Evolutionary conservation across 2,329 filamentous ascomycete species (phyloP), one percentile per base, ranked within the genome.

Genomic region (Venturia aucupariae): DNA sequence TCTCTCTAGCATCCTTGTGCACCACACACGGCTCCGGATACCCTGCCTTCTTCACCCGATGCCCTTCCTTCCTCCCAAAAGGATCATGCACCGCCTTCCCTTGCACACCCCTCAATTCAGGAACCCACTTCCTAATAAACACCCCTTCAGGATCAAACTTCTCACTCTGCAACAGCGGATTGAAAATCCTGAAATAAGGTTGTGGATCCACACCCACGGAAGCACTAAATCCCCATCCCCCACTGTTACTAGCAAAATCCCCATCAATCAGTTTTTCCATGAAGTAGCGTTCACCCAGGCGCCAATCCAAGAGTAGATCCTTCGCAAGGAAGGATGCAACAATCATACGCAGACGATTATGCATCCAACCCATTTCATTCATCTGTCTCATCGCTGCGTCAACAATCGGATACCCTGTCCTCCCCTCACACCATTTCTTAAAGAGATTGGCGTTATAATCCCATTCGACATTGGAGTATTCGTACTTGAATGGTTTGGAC

Each of bases 401-500:
- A 7, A 82, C 61, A 59, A 96, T 88, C 0, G 91, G 91, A 70
- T 86, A 92, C 0, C 91, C 91, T 0, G 91, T 95, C 41, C 78
- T 81, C 7, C 90, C 91, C 41, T 85, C 76, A 46, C 82, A 84
- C 91, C 92, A 97, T 3, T 86, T 85, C 1, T 80, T 69, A 76
- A 96, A 94, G 24, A 86, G 80, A 1, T 83, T 79, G 11, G 79
- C 70, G 70, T 92, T 80, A 73, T 92, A 91, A 62, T 91, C 90
- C 92, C 92, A 96, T 61, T 83, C 76, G 60, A 96, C 87, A 69
- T 92, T 87, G 55, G 89, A 86, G 75, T 91, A 94, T 70, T 92
- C 90, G 42, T 88, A 89, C 71, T 96, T 96, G 80, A 89, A 89
- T 1, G 86, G 86, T 69, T 89, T 89, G 74, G 85, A 85, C 87